A percentile compares a stretch with the other conserved stretches of the same genome.
Conservation (phyloP, 2,329 filamentous ascomycete genomes). For the Pyrenophora graminea region DNA sequence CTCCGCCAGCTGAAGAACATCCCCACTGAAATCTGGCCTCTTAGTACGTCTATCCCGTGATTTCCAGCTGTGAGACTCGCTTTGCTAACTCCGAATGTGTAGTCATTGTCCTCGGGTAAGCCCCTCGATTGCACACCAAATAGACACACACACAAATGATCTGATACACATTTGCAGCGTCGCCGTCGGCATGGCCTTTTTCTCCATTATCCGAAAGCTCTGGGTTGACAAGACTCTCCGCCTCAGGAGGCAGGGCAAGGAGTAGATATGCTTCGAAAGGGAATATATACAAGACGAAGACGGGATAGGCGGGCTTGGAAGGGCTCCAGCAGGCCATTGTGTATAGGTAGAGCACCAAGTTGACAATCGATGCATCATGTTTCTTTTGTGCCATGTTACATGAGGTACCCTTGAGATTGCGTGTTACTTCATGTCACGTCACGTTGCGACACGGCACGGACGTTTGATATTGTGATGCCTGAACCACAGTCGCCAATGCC, state of each 20-base stretch:
- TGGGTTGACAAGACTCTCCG: slow-evolving; percentile 89
- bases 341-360: slow-evolving; percentile 29
- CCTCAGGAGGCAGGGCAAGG: slow-evolving; percentile 68
- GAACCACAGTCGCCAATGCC: too few species aligned
- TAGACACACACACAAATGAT: slow-evolving; percentile 13
- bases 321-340: slow-evolving; percentile 26
- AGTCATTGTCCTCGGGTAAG: slow-evolving; percentile 88
- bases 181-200: slow-evolving; percentile 76
- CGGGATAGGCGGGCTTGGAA: slow-evolving; percentile 13
- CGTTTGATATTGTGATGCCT: too few species aligned
- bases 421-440: background rate
- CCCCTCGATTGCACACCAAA: slow-evolving; percentile 3
- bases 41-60: slow-evolving; percentile 66
- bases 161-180: slow-evolving; percentile 51
- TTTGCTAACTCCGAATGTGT: slow-evolving; percentile 24
- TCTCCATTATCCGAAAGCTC: slow-evolving; percentile 83
- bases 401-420: background rate
- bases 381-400: slow-evolving; percentile 26
- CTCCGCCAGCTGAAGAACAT: slow-evolving; percentile 87
- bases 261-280: slow-evolving; percentile 24
- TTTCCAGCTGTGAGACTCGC: background rate
- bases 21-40: slow-evolving; percentile 90
- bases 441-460: background rate
- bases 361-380: slow-evolving; percentile 30
- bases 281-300: background rate